phyloP scores from a whole-genome alignment of 768 basidiomycete genomes.

The Chalciporus sphaerocephalus region DNA sequence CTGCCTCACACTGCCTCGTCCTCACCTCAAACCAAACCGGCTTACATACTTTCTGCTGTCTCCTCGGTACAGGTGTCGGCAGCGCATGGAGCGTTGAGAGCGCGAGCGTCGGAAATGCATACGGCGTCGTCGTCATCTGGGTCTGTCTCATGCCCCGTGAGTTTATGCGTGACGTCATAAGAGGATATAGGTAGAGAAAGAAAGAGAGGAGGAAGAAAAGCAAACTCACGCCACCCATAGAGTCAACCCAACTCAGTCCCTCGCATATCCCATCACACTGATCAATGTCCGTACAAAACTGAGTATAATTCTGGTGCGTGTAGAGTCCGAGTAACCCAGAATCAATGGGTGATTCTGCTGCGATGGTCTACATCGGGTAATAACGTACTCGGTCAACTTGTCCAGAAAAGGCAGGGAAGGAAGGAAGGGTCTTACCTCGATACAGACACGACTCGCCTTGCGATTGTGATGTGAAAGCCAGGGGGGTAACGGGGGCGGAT shows the following conservation, averaged over 20 bases:
- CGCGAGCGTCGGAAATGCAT: conserved; percentile 80
- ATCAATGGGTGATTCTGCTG: conserved; percentile 86
- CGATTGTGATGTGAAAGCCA: conserved; percentile 61
- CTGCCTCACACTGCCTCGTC: conserved; percentile 53
- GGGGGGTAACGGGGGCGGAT: conserved; percentile 53
- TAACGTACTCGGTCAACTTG: too few relatives aligned
- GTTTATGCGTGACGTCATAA: background rate
- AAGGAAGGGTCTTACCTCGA: conserved; percentile 50
- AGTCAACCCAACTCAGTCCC: conserved; percentile 74
- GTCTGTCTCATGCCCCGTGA: conserved; percentile 41
- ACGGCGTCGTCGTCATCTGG: conserved; percentile 58
- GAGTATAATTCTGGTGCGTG: conserved; percentile 89
- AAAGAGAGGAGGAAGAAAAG: background rate
- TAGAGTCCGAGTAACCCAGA: conserved; percentile 85
- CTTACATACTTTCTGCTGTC: conserved; percentile 80
- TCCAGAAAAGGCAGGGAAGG: too few relatives aligned
- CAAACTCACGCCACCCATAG: conserved; percentile 51
- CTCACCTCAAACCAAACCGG: conserved; percentile 76
- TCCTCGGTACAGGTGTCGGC: conserved; percentile 78
- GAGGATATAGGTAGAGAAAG: too few relatives aligned
- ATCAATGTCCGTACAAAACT: conserved; percentile 76
- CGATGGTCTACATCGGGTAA: conserved; percentile 49
- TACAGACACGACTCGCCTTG: conserved; percentile 66
- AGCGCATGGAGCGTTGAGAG: conserved; percentile 84
- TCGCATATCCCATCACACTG: conserved; percentile 68